Evolutionary conservation across 2,329 filamentous ascomycete genomes (phyloP).

Genomic region (Elsinoe arachidis): DNA sequence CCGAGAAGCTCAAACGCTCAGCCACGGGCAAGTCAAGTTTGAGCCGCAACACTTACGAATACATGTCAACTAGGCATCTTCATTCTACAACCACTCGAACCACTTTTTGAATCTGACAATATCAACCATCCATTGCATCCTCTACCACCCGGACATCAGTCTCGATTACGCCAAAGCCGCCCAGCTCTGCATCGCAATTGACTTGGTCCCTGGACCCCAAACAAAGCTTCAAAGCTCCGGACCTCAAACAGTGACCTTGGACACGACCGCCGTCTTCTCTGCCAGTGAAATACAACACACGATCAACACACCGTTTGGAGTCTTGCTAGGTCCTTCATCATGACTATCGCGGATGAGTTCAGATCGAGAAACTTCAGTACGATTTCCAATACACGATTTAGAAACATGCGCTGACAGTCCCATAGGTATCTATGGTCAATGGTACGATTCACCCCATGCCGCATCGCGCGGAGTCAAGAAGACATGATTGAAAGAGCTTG

Average conservation of each 20-base stretch:
- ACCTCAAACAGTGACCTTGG: neutral
- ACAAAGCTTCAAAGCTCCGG: constrained; percentile 2
- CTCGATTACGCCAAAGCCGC: no score
- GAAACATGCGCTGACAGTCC: neutral
- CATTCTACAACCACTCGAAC: neutral
- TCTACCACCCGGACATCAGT: neutral
- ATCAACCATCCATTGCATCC: neutral
- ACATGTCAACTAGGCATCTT: constrained; percentile 8
- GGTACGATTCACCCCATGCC: constrained; percentile 38
- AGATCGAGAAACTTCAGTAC: constrained; percentile 59
- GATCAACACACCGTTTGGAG: no score
- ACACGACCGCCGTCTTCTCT: neutral
- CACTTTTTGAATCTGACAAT: neutral
- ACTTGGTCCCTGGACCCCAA: neutral
- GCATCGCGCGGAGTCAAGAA: neutral
- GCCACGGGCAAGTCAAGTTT: constrained; percentile 1
- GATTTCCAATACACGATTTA: constrained; percentile 23
- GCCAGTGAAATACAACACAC: neutral
- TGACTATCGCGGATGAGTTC: constrained; percentile 56
- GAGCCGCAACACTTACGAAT: constrained; percentile 8
- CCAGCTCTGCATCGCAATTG: no score
- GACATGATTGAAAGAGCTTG: constrained; percentile 3
- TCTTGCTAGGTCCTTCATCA: constrained; percentile 22
- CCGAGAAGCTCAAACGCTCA: constrained; percentile 10
- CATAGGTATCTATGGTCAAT: constrained; percentile 61